A percentile compares a stretch with the other conserved stretches of the same genome.
These are phyloP conservation scores for Marasmius fiardii DNA, from an alignment of 1,284 basidiomycete genomes.

Conservation along the genomic window DNA sequence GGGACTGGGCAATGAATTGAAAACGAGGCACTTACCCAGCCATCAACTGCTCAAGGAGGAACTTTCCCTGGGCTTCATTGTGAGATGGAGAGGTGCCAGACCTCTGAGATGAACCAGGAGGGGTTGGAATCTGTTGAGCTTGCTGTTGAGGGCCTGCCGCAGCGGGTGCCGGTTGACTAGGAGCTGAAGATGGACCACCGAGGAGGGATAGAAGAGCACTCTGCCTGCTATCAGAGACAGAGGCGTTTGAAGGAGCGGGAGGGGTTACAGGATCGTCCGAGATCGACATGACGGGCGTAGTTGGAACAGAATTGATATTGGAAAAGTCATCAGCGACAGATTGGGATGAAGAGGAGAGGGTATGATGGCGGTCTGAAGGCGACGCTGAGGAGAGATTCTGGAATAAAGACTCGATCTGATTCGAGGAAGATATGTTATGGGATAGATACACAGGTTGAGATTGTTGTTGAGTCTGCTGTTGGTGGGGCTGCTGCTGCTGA, in stretches of 20 bases:
- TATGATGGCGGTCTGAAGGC: conserved; percentile 28
- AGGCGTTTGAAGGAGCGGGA: conserved; percentile 37
- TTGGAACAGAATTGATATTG: conserved; percentile 43
- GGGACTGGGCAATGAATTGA: conserved; percentile 2
- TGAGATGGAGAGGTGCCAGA: conserved; percentile 50
- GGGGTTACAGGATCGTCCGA: conserved; percentile 44
- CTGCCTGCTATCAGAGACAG: conserved; percentile 56
- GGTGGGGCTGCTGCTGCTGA: not conserved
- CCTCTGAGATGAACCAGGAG: conserved; percentile 61
- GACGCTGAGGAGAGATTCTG: conserved; percentile 41
- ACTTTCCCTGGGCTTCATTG: conserved; percentile 67
- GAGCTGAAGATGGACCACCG: conserved; percentile 41
- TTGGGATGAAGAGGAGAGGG: conserved; percentile 19
- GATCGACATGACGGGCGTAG: conserved; percentile 51
- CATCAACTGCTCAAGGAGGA: conserved; percentile 76
- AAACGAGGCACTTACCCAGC: conserved; percentile 53
- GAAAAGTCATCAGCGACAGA: conserved; percentile 26
- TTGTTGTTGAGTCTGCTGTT: conserved; percentile 7
- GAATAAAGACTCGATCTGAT: conserved; percentile 57
- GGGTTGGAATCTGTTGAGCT: conserved; percentile 62
- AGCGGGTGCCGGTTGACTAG: conserved; percentile 21
- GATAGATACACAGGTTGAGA: conserved; percentile 20
- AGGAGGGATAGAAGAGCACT: conserved; percentile 70
- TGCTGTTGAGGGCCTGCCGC: conserved; percentile 15
- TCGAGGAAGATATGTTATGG: conserved; percentile 34